Conservation (phyloP, 306 rosid species). For the Phaseolus lunatus region DNA sequence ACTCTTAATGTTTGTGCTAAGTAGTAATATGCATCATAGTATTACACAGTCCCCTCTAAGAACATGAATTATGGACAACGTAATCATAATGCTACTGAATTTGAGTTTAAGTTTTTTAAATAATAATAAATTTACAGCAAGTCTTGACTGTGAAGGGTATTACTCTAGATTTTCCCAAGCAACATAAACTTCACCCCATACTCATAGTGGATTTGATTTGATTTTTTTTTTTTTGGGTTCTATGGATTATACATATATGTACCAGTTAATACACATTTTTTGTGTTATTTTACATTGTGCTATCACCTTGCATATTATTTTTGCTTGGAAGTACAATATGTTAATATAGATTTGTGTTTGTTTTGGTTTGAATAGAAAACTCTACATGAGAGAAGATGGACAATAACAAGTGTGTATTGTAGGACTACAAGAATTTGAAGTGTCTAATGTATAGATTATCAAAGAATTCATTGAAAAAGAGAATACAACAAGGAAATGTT, state of each 20-base stretch:
- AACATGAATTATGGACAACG: background rate
- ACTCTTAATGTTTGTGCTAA: conserved; percentile 9
- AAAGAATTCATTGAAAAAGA: conserved; percentile 94
- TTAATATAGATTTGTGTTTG: conserved; percentile 21
- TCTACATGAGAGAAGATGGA: conserved; percentile 98
- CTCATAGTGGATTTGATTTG: background rate
- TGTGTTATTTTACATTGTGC: conserved; percentile 8
- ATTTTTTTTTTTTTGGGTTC: background rate
- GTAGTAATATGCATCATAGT: conserved; percentile 1
- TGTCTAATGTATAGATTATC: conserved; percentile 93
- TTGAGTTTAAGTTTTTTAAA: background rate
- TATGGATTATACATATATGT: conserved; percentile 8
- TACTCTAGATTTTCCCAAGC: conserved; percentile 3
- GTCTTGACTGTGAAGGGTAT: background rate
- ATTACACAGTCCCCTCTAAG: background rate
- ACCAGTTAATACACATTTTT: conserved; percentile 15
- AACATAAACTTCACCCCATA: background rate
- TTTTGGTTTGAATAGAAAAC: conserved; percentile 64
- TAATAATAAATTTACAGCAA: background rate
- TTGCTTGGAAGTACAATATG: background rate
- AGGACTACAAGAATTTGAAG: conserved; percentile 99
- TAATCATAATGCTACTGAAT: background rate
- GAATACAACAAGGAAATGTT: conserved; percentile 85
- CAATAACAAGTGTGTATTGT: conserved; percentile 98
- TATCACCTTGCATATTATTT: conserved; percentile 33